Base-by-base conservation (phyloP, 1,284 basidiomycete genomes). In the Puccinia hordei region DNA sequence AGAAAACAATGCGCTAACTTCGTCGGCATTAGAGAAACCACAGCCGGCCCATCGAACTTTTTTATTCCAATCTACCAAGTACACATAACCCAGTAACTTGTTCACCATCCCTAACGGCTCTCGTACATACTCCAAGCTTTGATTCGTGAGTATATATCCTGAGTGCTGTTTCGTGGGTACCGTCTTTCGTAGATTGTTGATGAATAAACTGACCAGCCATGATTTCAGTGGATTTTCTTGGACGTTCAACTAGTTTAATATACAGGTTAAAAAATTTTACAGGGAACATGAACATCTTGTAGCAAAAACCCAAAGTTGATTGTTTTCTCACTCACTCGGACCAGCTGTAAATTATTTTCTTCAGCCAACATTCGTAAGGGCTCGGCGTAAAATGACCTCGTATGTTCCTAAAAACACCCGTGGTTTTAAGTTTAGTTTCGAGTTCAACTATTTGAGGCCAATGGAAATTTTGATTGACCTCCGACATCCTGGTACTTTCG, bases 11-110 rank as follows among this genome's bases (percentile, higher is more conserved):
- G 46, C 69, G 27, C 66, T 44, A 22, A 80, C 57, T 63, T 80
- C 77, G 8, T 80, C 77, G 24, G 68, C 55, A 72, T 80, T 80
- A 24, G 77, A 55, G 57, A 80, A 80, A 27, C 77, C 77, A 65
- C 77, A 80, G n/a, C 69, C 77, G n/a, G 77, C 77, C 77, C 77
- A 80, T n/a, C 77, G 71, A 30, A 80, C 46, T n/a, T 80, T 80
- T 35, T 49, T 72, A 38, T 80, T 69, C 46, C 69, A 80, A 73
- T 80, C 77, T 24, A 80, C 55, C 22, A 80, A 44, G 38, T 80
- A 80, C 15, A 80, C 69, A 24, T 80, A 80, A 27, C 77, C 77
- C 30, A 80, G 46, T 53, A 80, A 35, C 33, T 80, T 80, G 51
- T 80, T 80, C n/a, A 65, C 77, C 68, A 80, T 72, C 24, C 68